A percentile compares a stretch with the other conserved stretches of the same genome.
Conservation (phyloP, 176 grass and related monocot genomes). For the Aegilops sharonensis region DNA sequence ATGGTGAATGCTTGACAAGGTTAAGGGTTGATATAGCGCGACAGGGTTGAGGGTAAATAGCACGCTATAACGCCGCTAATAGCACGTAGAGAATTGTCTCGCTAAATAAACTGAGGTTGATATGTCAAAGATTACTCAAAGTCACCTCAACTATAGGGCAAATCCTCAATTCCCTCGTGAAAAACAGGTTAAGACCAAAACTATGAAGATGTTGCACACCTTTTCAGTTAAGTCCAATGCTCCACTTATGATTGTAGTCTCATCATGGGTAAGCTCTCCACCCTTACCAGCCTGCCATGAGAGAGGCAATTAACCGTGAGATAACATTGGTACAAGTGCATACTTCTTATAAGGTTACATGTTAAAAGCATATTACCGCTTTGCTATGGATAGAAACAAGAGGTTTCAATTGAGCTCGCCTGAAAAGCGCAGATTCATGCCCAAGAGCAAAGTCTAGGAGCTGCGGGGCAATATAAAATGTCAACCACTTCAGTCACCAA, state of each 20-base stretch:
- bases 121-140: neutral
- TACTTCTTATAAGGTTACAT: slow-evolving; percentile 16
- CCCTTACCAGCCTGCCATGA: slow-evolving; percentile 90
- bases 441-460: slow-evolving; percentile 96
- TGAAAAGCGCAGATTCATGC: slow-evolving; percentile 97
- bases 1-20: no score
- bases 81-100: no score
- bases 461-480: slow-evolving; percentile 41
- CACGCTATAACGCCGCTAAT: no score
- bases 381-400: slow-evolving; percentile 98
- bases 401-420: slow-evolving; percentile 94
- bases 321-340: neutral
- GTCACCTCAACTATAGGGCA: neutral
- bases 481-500: slow-evolving; percentile 32
- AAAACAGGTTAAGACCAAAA: slow-evolving; percentile 1
- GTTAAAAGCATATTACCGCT: slow-evolving; percentile 62
- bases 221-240: slow-evolving; percentile 98
- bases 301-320: slow-evolving; percentile 25
- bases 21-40: no score
- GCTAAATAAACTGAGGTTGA: no score
- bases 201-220: slow-evolving; percentile 38
- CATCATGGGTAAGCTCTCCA: slow-evolving; percentile 99
- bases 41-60: no score
- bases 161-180: neutral
- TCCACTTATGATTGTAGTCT: slow-evolving; percentile 99